phyloP scores from a whole-genome alignment of 1,139 yeast species.

The Torulaspora pretoriensis region DNA sequence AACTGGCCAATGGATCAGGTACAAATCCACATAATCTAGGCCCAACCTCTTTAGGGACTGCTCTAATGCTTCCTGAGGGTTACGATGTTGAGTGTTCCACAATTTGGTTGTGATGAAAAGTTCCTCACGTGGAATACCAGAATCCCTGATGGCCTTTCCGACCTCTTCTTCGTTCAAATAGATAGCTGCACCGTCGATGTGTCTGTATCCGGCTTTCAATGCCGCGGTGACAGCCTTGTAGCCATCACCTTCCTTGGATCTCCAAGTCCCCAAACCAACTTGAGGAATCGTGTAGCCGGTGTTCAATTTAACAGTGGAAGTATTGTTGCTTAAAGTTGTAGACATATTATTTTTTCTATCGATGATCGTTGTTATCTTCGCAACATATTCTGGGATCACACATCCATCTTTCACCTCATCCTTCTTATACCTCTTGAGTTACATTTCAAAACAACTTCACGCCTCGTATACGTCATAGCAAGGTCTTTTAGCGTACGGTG shows the following conservation, averaged over 20 bases:
- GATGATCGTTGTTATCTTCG: background rate
- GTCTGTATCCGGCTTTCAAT: constrained; percentile 65
- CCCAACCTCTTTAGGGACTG: constrained; percentile 62
- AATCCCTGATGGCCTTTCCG: constrained; percentile 62
- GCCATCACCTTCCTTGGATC: constrained; percentile 57
- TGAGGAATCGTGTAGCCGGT: constrained; percentile 64
- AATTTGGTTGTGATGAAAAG: constrained; percentile 77
- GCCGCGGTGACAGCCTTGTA: constrained; percentile 61
- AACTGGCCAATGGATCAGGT: constrained; percentile 85
- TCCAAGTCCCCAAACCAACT: constrained; percentile 80
- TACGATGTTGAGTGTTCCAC: constrained; percentile 63
- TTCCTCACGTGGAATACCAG: constrained; percentile 65
- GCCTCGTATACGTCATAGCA: background rate
- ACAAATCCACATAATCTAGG: constrained; percentile 77
- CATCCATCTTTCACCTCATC: background rate
- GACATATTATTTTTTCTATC: constrained; percentile 6
- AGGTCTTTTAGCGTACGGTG: background rate
- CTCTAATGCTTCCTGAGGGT: constrained; percentile 57
- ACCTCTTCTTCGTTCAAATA: constrained; percentile 65
- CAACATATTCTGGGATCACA: background rate
- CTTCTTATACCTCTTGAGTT: background rate
- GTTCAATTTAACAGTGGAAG: constrained; percentile 46
- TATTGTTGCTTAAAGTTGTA: constrained; percentile 21
- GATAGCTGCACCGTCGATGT: constrained; percentile 72
- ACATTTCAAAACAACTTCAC: background rate